These are phyloP conservation scores for Suhomyces tanzawaensis DNA, from an alignment of 805 yeast species.

Conservation along the genomic window DNA sequence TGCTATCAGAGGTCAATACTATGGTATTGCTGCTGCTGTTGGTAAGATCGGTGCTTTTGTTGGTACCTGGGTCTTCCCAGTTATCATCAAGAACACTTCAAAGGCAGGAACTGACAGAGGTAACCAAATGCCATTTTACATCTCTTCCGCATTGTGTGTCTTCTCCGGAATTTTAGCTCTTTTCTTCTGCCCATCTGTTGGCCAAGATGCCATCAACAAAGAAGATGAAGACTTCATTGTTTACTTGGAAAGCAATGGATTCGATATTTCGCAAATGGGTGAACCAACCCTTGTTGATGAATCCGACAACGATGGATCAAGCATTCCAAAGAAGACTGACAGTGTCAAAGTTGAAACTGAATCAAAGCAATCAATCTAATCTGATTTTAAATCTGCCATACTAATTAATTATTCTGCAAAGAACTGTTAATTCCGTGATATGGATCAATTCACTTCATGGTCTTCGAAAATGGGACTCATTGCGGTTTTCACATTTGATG, in stretches of 20 bases:
- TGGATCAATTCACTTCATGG: too few relatives aligned
- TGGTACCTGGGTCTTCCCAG: slow-evolving; percentile 87
- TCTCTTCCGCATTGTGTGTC: slow-evolving; percentile 73
- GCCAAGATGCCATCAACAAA: slow-evolving; percentile 74
- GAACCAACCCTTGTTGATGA: slow-evolving; percentile 10
- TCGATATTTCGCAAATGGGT: slow-evolving; percentile 63
- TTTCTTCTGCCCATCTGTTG: slow-evolving; percentile 74
- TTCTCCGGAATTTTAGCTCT: slow-evolving; percentile 68
- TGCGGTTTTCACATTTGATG: too few relatives aligned
- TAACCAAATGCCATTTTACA: slow-evolving; percentile 74
- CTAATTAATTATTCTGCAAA: background rate
- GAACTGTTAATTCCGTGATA: too few relatives aligned
- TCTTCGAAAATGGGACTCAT: too few relatives aligned
- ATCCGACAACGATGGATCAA: slow-evolving; percentile 1
- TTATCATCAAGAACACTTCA: slow-evolving; percentile 55
- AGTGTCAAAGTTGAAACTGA: slow-evolving; percentile 7
- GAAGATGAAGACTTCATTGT: slow-evolving; percentile 74
- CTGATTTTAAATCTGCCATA: background rate
- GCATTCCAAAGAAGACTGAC: slow-evolving; percentile 4
- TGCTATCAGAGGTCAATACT: slow-evolving; percentile 85
- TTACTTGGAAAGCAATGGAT: slow-evolving; percentile 67
- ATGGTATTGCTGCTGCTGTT: slow-evolving; percentile 86
- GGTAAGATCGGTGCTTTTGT: slow-evolving; percentile 94
- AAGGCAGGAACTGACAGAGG: slow-evolving; percentile 56
- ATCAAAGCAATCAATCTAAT: slow-evolving; percentile 7